These are phyloP conservation scores for Colletotrichum phormii DNA, from an alignment of 2,329 filamentous ascomycete species.

Conservation along the genomic window DNA sequence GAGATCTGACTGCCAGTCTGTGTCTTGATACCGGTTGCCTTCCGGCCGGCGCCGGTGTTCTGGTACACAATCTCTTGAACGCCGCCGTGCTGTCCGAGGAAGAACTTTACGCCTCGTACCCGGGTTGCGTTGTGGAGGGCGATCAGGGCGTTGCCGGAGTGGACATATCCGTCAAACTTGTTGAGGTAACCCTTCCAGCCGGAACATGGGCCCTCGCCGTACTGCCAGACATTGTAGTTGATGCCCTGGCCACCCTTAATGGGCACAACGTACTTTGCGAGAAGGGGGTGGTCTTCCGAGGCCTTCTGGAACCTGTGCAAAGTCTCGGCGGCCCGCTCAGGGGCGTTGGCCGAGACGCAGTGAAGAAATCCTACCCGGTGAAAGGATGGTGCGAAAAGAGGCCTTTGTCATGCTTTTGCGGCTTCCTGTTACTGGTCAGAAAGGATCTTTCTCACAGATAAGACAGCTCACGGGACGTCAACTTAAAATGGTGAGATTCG, in stretches of 20 bases:
- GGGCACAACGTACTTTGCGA: slow-evolving; percentile 36
- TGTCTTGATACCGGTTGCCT: slow-evolving; percentile 14
- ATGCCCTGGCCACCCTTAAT: slow-evolving; percentile 54
- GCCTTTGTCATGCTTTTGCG: slow-evolving; percentile 62
- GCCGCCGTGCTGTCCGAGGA: slow-evolving; percentile 43
- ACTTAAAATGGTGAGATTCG: slow-evolving; percentile 62
- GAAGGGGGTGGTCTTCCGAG: slow-evolving; percentile 51
- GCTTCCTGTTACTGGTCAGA: slow-evolving; percentile 52
- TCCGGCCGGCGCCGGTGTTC: not conserved
- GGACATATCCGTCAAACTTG: slow-evolving; percentile 66
- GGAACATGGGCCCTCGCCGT: slow-evolving; percentile 54
- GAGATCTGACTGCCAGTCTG: slow-evolving; percentile 36
- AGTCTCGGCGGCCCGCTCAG: slow-evolving; percentile 59
- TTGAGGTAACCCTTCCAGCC: slow-evolving; percentile 72
- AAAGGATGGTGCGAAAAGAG: slow-evolving; percentile 65
- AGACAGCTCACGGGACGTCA: not conserved
- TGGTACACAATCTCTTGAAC: slow-evolving; percentile 43
- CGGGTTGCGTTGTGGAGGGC: slow-evolving; percentile 57
- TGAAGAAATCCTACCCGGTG: slow-evolving; percentile 56
- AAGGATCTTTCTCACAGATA: not conserved
- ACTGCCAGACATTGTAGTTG: slow-evolving; percentile 58
- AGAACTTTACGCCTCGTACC: slow-evolving; percentile 52
- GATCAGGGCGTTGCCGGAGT: slow-evolving; percentile 62
- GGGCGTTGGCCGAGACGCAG: slow-evolving; percentile 58
- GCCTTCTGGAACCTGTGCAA: slow-evolving; percentile 55